These are phyloP conservation scores for Dissoconium aciculare DNA, from an alignment of 2,329 filamentous ascomycete species.

Conservation along the genomic window DNA sequence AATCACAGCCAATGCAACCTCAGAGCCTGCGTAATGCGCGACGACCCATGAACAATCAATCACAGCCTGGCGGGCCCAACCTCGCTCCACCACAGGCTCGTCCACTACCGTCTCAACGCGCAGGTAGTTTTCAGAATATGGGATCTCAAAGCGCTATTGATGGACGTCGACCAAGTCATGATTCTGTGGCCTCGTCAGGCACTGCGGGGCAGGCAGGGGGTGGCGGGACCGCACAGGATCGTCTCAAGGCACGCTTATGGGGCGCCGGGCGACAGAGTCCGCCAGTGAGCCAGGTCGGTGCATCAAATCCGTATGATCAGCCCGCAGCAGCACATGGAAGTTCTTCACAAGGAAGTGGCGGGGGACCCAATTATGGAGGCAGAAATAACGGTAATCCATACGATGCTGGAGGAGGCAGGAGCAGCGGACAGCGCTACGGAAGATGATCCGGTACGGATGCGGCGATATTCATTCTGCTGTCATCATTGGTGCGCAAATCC, in stretches of 20 bases:
- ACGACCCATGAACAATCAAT: slow-evolving; percentile 11
- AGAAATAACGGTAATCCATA: slow-evolving; percentile 9
- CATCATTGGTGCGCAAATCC: too few relatives aligned
- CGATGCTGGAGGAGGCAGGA: slow-evolving; percentile 9
- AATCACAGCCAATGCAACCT: slow-evolving; percentile 27
- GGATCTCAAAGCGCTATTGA: slow-evolving; percentile 22
- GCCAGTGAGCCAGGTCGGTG: slow-evolving; percentile 2
- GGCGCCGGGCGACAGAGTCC: slow-evolving; percentile 15
- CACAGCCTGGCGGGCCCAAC: slow-evolving; percentile 17
- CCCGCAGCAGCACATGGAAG: too few relatives aligned
- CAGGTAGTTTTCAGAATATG: slow-evolving; percentile 56
- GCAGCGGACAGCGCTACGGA: slow-evolving; percentile 8
- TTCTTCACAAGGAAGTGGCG: slow-evolving; percentile 7
- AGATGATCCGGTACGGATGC: too few relatives aligned
- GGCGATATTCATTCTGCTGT: too few relatives aligned
- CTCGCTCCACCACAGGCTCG: slow-evolving; percentile 28
- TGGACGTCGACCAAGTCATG: slow-evolving; percentile 10
- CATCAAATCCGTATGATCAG: slow-evolving; percentile 11
- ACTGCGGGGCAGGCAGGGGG: slow-evolving; percentile 21
- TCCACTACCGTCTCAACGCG: slow-evolving; percentile 56
- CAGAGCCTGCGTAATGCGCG: slow-evolving; percentile 27
- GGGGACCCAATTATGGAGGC: slow-evolving; percentile 4
- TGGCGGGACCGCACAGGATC: slow-evolving; percentile 58
- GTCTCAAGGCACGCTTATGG: slow-evolving; percentile 67
- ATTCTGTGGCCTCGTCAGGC: slow-evolving; percentile 26